phyloP scores from a whole-genome alignment of 1,139 yeast genomes.

The Hemisphaericaspora xylanilytica region DNA sequence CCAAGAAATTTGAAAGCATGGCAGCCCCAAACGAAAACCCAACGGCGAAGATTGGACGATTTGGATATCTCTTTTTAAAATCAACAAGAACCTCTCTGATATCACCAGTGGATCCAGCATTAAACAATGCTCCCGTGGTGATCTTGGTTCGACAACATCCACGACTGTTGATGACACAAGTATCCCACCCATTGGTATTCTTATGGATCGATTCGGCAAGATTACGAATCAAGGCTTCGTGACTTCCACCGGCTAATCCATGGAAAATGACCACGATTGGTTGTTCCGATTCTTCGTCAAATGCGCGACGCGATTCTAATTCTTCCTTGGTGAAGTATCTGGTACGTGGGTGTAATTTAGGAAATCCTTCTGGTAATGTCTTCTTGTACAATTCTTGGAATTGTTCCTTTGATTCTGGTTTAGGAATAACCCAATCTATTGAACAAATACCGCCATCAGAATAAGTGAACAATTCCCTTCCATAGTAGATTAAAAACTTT shows the following conservation, averaged over 20 bases:
- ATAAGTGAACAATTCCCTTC: constrained; percentile 65
- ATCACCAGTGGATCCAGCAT: constrained; percentile 75
- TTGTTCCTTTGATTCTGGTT: constrained; percentile 43
- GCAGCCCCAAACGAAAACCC: constrained; percentile 93
- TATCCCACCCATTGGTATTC: constrained; percentile 43
- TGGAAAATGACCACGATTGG: constrained; percentile 75
- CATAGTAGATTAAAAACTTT: constrained; percentile 63
- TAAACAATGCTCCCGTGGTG: constrained; percentile 71
- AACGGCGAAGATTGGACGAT: constrained; percentile 68
- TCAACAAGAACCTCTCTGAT: constrained; percentile 56
- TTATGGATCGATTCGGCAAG: constrained; percentile 37
- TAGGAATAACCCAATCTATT: constrained; percentile 68
- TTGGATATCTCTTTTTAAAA: constrained; percentile 58
- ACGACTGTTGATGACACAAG: constrained; percentile 74
- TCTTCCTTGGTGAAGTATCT: constrained; percentile 58
- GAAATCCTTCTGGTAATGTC: constrained; percentile 66
- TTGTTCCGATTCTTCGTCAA: constrained; percentile 29
- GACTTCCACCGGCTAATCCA: constrained; percentile 92
- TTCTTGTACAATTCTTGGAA: constrained; percentile 51
- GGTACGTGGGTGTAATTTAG: constrained; percentile 75
- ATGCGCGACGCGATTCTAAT: constrained; percentile 24
- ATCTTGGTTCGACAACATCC: constrained; percentile 86
- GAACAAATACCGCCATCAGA: constrained; percentile 69
- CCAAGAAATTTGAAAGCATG: constrained; percentile 73
- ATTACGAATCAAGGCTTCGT: constrained; percentile 81